A percentile compares a stretch with the other conserved stretches of the same genome.
These are phyloP conservation scores for Mangifera indica DNA, from an alignment of 345 rosid genomes.

Conservation along the genomic window DNA sequence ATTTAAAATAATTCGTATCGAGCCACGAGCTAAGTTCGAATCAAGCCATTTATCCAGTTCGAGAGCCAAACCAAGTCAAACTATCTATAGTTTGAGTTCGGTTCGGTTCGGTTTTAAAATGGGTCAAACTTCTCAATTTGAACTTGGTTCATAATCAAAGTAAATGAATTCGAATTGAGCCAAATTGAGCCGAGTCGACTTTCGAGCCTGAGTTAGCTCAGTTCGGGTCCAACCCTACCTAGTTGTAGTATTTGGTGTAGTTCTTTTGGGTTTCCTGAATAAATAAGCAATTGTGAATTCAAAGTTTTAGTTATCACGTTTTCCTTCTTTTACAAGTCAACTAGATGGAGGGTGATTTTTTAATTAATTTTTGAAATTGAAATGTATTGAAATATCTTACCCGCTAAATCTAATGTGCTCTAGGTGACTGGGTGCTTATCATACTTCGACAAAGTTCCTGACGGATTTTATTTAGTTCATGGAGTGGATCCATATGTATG, in stretches of 20 bases:
- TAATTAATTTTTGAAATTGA: constrained; percentile 4
- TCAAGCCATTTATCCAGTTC: too few species aligned
- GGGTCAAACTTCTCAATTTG: too few species aligned
- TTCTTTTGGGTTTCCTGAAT: not conserved
- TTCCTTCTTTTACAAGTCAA: not conserved
- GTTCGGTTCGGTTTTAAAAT: too few species aligned
- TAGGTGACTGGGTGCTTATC: constrained; percentile 98
- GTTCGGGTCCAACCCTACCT: too few species aligned
- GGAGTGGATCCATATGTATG: constrained; percentile 94
- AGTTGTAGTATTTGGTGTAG: not conserved
- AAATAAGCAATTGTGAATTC: not conserved
- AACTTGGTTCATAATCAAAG: too few species aligned
- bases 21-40: too few species aligned
- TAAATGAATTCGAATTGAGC: too few species aligned
- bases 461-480: constrained; percentile 86
- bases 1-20: too few species aligned
- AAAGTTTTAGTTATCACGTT: not conserved
- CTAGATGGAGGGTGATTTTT: not conserved
- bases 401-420: constrained; percentile 26
- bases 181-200: too few species aligned
- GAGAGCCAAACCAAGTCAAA: too few species aligned
- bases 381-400: constrained; percentile 13
- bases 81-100: too few species aligned
- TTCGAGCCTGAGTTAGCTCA: too few species aligned
- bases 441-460: constrained; percentile 87